These are phyloP conservation scores for Candida dubliniensis DNA, from an alignment of 1,139 yeast species.

Conservation along the genomic window DNA sequence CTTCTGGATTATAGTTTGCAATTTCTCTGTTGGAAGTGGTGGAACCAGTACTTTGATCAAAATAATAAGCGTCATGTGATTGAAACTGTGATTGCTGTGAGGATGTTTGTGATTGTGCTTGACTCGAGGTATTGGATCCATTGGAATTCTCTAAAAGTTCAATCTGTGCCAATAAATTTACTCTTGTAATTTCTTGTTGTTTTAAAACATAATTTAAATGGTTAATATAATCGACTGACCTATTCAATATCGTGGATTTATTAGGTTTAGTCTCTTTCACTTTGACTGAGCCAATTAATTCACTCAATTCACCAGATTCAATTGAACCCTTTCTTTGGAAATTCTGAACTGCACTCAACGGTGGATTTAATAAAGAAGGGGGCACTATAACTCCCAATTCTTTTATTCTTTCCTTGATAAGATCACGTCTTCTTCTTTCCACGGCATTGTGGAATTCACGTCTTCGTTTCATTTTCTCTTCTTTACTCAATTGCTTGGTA, in stretches of 20 bases:
- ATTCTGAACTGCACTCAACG: constrained; percentile 47
- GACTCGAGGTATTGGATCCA: background rate
- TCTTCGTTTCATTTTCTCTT: constrained; percentile 66
- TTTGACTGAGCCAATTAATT: constrained; percentile 38
- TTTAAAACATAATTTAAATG: constrained; percentile 50
- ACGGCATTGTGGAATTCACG: constrained; percentile 82
- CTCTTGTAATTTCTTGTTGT: constrained; percentile 26
- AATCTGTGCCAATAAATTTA: constrained; percentile 8
- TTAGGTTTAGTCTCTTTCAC: constrained; percentile 71
- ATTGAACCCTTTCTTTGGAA: constrained; percentile 38
- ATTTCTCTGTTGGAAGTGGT: background rate
- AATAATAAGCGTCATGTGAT: background rate
- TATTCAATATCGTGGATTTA: constrained; percentile 65
- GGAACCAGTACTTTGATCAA: background rate
- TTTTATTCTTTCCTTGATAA: constrained; percentile 73
- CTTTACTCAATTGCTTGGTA: constrained; percentile 57
- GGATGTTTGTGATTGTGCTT: background rate
- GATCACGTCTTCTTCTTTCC: constrained; percentile 74
- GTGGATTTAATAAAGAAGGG: constrained; percentile 60
- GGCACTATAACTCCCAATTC: constrained; percentile 73
- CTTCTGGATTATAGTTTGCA: constrained; percentile 9
- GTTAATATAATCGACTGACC: constrained; percentile 66
- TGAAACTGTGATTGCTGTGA: background rate
- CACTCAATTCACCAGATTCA: constrained; percentile 37
- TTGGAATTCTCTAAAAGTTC: constrained; percentile 10